Conservation (phyloP, 2,329 filamentous ascomycete genomes). For the Aspergillus sp. region DNA sequence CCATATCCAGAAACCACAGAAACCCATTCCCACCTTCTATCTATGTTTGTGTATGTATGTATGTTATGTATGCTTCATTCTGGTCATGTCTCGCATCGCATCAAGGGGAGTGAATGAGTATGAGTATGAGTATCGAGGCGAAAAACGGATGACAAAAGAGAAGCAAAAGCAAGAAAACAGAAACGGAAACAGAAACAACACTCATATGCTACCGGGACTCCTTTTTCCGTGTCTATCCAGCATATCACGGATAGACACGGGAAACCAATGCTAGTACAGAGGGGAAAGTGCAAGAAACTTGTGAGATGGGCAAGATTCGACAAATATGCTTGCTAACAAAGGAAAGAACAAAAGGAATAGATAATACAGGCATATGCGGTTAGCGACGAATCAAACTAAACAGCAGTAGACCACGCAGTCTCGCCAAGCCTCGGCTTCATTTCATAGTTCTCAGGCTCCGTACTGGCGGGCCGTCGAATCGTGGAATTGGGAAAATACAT, state of each 20-base stretch:
- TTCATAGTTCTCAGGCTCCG: conserved; percentile 63
- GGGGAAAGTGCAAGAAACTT: conserved; percentile 5
- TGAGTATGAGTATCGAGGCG: background rate
- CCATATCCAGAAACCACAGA: background rate
- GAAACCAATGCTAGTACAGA: conserved; percentile 8
- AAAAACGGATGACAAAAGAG: background rate
- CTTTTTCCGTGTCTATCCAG: too few relatives aligned
- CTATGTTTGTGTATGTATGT: conserved; percentile 4
- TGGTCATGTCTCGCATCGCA: conserved; percentile 15
- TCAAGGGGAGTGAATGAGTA: background rate
- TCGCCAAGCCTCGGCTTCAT: conserved; percentile 46
- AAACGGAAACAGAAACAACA: background rate
- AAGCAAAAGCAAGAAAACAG: background rate
- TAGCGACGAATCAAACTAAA: conserved; percentile 12
- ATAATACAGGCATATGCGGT: background rate
- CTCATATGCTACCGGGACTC: too few relatives aligned
- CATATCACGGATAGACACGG: conserved; percentile 1
- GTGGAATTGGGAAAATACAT: conserved; percentile 67
- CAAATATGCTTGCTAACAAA: background rate
- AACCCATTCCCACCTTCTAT: conserved; percentile 14
- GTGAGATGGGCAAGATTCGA: background rate
- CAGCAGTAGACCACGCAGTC: conserved; percentile 31
- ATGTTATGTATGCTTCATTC: conserved; percentile 18
- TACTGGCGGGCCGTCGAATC: conserved; percentile 67
- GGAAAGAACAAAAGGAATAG: background rate